Evolutionary conservation across 306 rosid genomes (phyloP).

Genomic region (Hippophae gyantsensis): DNA sequence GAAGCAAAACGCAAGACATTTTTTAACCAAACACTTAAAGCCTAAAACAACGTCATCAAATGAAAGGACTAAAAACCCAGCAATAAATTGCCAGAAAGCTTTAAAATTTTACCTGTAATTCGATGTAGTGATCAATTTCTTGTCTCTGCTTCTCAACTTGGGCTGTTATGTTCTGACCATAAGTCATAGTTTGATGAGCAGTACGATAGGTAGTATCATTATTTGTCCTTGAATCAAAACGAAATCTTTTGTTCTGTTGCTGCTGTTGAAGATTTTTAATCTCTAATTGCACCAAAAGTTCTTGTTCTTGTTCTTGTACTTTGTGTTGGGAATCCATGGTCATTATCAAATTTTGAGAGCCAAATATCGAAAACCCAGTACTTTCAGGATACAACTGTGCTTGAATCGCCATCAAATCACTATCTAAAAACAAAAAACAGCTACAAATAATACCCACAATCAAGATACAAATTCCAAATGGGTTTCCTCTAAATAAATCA

Average conservation of each 20-base stretch:
- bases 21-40: neutral
- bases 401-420: conserved; percentile 44
- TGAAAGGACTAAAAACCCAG: neutral
- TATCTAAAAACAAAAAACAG: too few relatives aligned
- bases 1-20: neutral
- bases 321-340: neutral
- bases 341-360: conserved; percentile 12
- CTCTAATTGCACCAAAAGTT: too few relatives aligned
- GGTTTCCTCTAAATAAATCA: too few relatives aligned
- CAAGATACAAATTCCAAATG: too few relatives aligned
- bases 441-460: too few relatives aligned
- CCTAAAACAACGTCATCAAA: neutral
- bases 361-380: conserved; percentile 25
- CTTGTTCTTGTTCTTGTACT: too few relatives aligned
- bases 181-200: neutral
- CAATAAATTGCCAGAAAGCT: neutral
- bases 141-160: conserved; percentile 38
- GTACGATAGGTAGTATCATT: neutral
- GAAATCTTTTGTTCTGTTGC: conserved; percentile 5
- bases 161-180: conserved; percentile 18
- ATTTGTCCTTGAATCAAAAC: conserved; percentile 7
- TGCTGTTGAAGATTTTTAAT: conserved; percentile 12
- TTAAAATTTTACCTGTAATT: conserved; percentile 34
- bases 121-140: conserved; percentile 45
- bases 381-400: conserved; percentile 42